These are phyloP conservation scores for Leishmania tropica DNA, from an alignment of 208 protist genomes.

Conservation along the genomic window DNA sequence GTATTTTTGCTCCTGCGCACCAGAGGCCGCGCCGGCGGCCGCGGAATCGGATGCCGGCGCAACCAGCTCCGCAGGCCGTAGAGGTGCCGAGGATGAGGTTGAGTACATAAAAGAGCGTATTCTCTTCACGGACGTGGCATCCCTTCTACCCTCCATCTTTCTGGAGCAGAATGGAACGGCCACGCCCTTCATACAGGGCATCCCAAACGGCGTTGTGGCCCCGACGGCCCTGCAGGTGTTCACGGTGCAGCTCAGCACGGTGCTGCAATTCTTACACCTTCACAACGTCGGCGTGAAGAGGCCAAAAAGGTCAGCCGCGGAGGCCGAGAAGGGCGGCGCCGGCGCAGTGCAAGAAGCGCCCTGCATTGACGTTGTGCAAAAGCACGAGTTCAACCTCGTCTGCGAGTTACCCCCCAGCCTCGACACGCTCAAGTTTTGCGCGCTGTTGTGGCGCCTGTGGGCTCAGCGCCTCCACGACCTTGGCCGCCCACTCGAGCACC, in stretches of 20 bases:
- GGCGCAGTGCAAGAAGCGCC: constrained; percentile 7
- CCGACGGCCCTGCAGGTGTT: constrained; percentile 70
- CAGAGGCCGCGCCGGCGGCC: constrained; percentile 1
- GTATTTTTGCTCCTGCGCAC: constrained; percentile 46
- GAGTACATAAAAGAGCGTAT: constrained; percentile 57
- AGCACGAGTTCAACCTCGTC: constrained; percentile 33
- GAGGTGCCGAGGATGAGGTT: constrained; percentile 11
- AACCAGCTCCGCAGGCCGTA: neutral
- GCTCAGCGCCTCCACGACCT: constrained; percentile 21
- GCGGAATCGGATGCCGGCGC: neutral
- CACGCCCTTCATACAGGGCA: constrained; percentile 40
- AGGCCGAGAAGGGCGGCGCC: neutral
- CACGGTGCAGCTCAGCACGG: constrained; percentile 38
- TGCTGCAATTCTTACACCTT: constrained; percentile 62
- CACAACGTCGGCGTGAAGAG: constrained; percentile 42
- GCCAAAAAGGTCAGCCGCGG: constrained; percentile 14
- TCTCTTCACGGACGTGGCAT: constrained; percentile 44
- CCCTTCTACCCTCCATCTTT: constrained; percentile 56
- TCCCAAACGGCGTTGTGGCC: constrained; percentile 47
- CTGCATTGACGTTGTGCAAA: constrained; percentile 30
- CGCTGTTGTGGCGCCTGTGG: constrained; percentile 39
- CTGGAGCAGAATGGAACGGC: constrained; percentile 30
- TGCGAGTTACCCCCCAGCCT: constrained; percentile 22
- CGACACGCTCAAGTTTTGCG: constrained; percentile 35
- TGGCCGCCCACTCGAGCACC: constrained; percentile 32